Evolutionary conservation across 495 filamentous ascomycete species (phyloP).

Genomic region (Halenospora varia): DNA sequence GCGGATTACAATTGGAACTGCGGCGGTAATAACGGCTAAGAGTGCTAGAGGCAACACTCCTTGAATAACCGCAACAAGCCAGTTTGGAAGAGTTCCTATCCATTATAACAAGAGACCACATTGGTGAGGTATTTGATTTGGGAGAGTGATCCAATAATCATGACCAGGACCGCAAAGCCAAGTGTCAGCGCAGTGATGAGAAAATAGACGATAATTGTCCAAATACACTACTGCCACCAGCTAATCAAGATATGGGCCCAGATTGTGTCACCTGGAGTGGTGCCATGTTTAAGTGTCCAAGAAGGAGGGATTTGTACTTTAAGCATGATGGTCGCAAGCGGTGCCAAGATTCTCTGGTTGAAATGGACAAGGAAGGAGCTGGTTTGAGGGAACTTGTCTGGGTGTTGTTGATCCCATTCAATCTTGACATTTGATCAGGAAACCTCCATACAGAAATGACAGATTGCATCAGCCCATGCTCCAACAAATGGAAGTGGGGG

Average conservation of each 20-base stretch:
- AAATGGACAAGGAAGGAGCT: constrained; percentile 83
- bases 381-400: constrained; percentile 68
- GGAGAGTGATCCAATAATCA: constrained; percentile 64
- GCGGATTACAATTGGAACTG: constrained; percentile 59
- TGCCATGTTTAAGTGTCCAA: constrained; percentile 12
- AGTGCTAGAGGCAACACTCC: constrained; percentile 64
- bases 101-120: constrained; percentile 51
- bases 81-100: constrained; percentile 50
- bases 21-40: constrained; percentile 58
- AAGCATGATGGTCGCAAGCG: constrained; percentile 57
- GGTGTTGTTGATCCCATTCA: constrained; percentile 64
- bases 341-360: constrained; percentile 72
- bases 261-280: constrained; percentile 62
- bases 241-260: constrained; percentile 68
- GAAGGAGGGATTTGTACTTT: constrained; percentile 8
- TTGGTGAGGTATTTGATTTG: constrained; percentile 56
- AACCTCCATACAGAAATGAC: constrained; percentile 65
- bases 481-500: constrained; percentile 62
- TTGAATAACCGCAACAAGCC: constrained; percentile 57
- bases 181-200: constrained; percentile 57
- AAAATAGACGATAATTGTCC: constrained; percentile 52
- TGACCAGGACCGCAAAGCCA: constrained; percentile 68
- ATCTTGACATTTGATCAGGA: constrained; percentile 72
- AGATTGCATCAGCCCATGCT: constrained; percentile 71
- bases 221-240: constrained; percentile 52